A percentile compares a stretch with the other conserved stretches of the same genome.
phyloP scores from a whole-genome alignment of 1,139 yeast genomes.

The Nakaseomyces delphensis region DNA sequence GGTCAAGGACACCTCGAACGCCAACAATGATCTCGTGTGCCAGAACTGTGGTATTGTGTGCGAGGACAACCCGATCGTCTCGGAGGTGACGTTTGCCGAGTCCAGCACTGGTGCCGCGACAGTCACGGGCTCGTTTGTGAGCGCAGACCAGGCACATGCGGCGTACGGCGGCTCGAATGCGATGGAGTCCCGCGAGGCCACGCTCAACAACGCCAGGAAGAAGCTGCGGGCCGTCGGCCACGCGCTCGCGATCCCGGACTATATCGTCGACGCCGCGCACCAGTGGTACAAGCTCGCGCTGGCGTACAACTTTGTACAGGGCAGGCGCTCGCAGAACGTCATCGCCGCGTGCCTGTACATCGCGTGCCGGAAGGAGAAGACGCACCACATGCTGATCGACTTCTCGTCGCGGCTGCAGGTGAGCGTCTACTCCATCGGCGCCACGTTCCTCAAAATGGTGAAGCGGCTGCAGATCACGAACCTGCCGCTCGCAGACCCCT shows the following conservation, averaged over 20 bases:
- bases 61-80: slow-evolving; percentile 89
- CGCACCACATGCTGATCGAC: slow-evolving; percentile 93
- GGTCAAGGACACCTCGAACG: slow-evolving; percentile 43
- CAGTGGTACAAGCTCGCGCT: slow-evolving; percentile 86
- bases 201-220: slow-evolving; percentile 70
- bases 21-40: slow-evolving; percentile 75
- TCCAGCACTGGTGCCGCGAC: slow-evolving; percentile 88
- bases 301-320: slow-evolving; percentile 84
- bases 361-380: slow-evolving; percentile 84
- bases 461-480: slow-evolving; percentile 65
- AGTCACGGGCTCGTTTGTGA: slow-evolving; percentile 89
- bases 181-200: slow-evolving; percentile 80
- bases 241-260: slow-evolving; percentile 71
- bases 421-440: slow-evolving; percentile 89
- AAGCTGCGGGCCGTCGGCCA: slow-evolving; percentile 73
- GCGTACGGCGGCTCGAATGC: slow-evolving; percentile 59
- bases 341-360: slow-evolving; percentile 90
- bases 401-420: slow-evolving; percentile 84
- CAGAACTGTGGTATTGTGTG: slow-evolving; percentile 74
- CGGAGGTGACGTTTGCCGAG: slow-evolving; percentile 93
- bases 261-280: slow-evolving; percentile 75
- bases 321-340: slow-evolving; percentile 88
- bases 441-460: slow-evolving; percentile 87
- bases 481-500: slow-evolving; percentile 88
- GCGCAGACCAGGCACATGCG: slow-evolving; percentile 79